Evolutionary conservation across 441 rosid genomes (phyloP).

Genomic region (Populus hybrid): DNA sequence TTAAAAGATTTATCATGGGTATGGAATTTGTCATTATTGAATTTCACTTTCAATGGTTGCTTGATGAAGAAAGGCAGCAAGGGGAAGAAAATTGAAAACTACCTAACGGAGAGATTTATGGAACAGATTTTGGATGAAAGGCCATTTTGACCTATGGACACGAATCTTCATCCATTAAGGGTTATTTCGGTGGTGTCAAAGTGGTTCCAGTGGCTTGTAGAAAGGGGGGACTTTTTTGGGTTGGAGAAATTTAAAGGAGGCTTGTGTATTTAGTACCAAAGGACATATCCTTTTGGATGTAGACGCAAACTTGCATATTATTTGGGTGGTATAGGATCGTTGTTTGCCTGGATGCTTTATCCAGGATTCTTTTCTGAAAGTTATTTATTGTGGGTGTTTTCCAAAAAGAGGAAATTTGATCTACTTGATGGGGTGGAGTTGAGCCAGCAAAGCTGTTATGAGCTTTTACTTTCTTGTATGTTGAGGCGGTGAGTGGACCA

Average conservation of each 20-base stretch:
- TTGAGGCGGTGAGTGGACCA: not conserved
- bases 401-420: not conserved
- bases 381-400: not conserved
- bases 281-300: not conserved
- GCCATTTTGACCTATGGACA: not conserved
- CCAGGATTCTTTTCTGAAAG: not conserved
- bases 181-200: not conserved
- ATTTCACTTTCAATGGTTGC: not conserved
- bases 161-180: not conserved
- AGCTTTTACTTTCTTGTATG: not conserved
- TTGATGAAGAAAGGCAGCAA: not conserved
- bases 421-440: constrained; percentile 1
- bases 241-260: not conserved
- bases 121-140: not conserved
- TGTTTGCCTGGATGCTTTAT: not conserved
- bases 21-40: not conserved
- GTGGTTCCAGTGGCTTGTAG: not conserved
- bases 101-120: not conserved
- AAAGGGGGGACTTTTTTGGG: not conserved
- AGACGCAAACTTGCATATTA: not conserved
- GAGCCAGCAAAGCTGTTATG: constrained; percentile 7
- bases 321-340: not conserved
- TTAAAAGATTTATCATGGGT: not conserved
- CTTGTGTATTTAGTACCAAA: not conserved
- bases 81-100: not conserved